phyloP scores from a whole-genome alignment of 306 rosid species.

The Casuarina cunninghamiana region DNA sequence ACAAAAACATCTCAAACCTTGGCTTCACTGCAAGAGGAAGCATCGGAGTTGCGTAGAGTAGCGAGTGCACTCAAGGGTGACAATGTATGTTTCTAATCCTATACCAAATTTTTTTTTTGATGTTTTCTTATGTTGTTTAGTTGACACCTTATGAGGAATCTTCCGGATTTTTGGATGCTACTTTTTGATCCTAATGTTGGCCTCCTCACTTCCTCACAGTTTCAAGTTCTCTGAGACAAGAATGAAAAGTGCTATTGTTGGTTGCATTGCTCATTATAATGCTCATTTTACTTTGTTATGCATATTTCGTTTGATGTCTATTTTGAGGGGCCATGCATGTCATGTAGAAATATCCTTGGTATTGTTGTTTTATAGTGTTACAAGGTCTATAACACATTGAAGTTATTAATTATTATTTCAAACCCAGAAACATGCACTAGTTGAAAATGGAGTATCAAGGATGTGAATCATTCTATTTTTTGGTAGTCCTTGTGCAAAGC shows the following conservation, averaged over 20 bases:
- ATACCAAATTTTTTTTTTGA: not conserved
- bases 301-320: not conserved
- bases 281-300: not conserved
- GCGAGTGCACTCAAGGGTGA: slow-evolving; percentile 56
- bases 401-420: not conserved
- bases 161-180: not conserved
- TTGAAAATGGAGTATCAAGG: not conserved
- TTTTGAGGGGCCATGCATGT: not conserved
- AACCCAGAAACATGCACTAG: not conserved
- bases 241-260: not conserved
- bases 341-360: not conserved
- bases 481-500: not conserved
- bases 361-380: not conserved
- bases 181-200: not conserved
- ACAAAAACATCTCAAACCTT: slow-evolving; percentile 80
- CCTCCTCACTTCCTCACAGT: not conserved
- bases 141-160: not conserved
- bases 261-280: not conserved
- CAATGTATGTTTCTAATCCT: slow-evolving; percentile 45
- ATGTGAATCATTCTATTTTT: not conserved
- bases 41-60: slow-evolving; percentile 59
- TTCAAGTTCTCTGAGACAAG: not conserved
- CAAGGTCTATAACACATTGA: not conserved
- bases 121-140: slow-evolving; percentile 12
- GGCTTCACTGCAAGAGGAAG: slow-evolving; percentile 69